These are phyloP conservation scores for Ambrosiella xylebori DNA, from an alignment of 2,329 filamentous ascomycete species.

Conservation along the genomic window DNA sequence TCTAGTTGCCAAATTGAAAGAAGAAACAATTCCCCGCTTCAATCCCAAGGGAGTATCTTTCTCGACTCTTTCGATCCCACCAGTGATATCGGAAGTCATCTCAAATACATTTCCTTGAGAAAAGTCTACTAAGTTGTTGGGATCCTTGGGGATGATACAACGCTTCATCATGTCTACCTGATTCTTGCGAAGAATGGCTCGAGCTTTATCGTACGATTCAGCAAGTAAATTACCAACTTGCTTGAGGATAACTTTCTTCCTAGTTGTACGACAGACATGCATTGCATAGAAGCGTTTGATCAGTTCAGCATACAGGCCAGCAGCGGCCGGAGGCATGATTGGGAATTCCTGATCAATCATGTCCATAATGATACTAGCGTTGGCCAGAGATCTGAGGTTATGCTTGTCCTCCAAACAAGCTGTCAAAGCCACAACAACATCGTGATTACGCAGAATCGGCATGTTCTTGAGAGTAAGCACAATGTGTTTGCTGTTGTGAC, in stretches of 20 bases:
- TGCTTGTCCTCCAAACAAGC: slow-evolving; percentile 56
- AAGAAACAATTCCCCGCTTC: slow-evolving; percentile 2
- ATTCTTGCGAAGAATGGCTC: slow-evolving; percentile 5
- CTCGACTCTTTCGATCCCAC: background rate
- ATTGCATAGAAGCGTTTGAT: slow-evolving; percentile 9
- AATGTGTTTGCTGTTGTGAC: slow-evolving; percentile 46
- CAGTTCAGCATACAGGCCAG: slow-evolving; percentile 5
- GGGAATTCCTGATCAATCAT: slow-evolving; percentile 29
- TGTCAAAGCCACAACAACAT: slow-evolving; percentile 10
- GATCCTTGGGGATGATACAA: background rate
- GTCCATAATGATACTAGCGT: slow-evolving; percentile 48
- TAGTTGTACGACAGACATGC: background rate
- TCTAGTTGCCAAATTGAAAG: slow-evolving; percentile 18
- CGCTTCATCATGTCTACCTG: slow-evolving; percentile 7
- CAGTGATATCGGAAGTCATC: background rate
- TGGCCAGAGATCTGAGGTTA: slow-evolving; percentile 50
- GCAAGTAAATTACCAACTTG: background rate
- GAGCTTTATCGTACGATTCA: background rate
- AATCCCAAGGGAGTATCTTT: background rate
- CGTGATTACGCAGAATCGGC: slow-evolving; percentile 24
- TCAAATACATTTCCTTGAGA: no score
- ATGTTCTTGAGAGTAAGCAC: slow-evolving; percentile 41
- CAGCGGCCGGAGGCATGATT: slow-evolving; percentile 13
- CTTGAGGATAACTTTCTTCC: background rate
- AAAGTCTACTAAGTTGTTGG: no score